Evolutionary conservation across 768 basidiomycete genomes (phyloP).

Genomic region (Lactarius tabidus): DNA sequence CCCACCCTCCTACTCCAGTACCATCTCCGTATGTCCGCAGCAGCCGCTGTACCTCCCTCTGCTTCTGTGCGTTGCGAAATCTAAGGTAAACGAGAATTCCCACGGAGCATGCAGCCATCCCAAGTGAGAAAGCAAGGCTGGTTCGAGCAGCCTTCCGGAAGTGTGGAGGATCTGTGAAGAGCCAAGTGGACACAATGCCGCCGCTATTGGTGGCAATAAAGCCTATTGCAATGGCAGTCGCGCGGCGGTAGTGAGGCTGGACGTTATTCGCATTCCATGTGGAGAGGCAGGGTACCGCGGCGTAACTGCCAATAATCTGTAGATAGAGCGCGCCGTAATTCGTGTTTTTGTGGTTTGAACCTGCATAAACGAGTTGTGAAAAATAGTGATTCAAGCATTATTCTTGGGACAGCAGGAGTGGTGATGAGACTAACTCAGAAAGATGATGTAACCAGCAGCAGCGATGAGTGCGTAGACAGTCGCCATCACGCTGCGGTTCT

Average conservation of each 20-base stretch:
- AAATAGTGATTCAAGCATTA: background rate
- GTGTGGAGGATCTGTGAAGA: background rate
- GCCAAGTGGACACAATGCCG: conserved; percentile 11
- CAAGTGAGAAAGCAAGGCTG: conserved; percentile 15
- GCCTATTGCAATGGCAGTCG: conserved; percentile 27
- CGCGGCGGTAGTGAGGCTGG: conserved; percentile 25
- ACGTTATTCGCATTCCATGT: conserved; percentile 33
- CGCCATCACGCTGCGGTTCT: conserved; percentile 14
- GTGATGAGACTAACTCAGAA: conserved; percentile 9
- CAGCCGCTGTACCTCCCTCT: conserved; percentile 3
- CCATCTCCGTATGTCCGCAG: conserved; percentile 1
- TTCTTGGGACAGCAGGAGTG: background rate
- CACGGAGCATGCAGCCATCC: background rate
- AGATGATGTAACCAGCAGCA: conserved; percentile 15
- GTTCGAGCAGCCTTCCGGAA: conserved; percentile 12
- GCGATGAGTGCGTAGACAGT: conserved; percentile 16
- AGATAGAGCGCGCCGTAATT: conserved; percentile 32
- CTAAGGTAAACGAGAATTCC: conserved; percentile 7
- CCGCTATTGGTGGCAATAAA: conserved; percentile 27
- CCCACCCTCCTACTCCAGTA: background rate
- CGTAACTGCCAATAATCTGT: conserved; percentile 32
- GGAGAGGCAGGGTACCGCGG: conserved; percentile 26
- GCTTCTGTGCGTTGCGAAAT: conserved; percentile 6
- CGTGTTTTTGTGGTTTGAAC: conserved; percentile 23
- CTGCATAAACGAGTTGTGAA: too few relatives aligned